Conservation (phyloP, 176 grass and related monocot species). For the Rhipidocladum racemiflorum region DNA sequence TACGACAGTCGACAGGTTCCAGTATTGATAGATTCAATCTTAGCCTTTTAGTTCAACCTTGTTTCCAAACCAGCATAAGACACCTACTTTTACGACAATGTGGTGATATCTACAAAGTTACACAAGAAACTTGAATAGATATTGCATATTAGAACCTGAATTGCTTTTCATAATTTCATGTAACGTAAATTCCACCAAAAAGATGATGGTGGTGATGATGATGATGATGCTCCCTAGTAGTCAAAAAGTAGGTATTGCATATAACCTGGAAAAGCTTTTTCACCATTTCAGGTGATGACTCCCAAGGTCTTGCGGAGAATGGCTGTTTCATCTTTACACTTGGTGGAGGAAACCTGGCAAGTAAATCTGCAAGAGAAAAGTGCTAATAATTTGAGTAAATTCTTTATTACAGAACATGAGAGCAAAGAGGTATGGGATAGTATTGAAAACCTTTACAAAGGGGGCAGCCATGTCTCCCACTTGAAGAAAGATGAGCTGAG, state of each 20-base stretch:
- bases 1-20: no score
- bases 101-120: neutral
- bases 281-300: constrained; percentile 79
- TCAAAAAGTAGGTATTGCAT: no score
- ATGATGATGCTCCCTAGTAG: no score
- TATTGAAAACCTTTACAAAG: constrained; percentile 89
- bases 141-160: neutral
- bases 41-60: neutral
- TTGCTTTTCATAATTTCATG: neutral
- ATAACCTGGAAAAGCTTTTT: constrained; percentile 97
- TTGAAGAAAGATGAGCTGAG: constrained; percentile 87
- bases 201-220: neutral
- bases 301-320: constrained; percentile 80
- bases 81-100: neutral
- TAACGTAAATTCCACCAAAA: neutral
- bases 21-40: neutral
- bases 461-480: constrained; percentile 75
- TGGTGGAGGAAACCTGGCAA: constrained; percentile 92
- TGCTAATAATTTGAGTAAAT: constrained; percentile 8
- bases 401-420: constrained; percentile 2
- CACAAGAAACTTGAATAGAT: constrained; percentile 14
- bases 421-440: neutral
- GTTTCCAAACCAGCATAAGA: neutral
- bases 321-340: constrained; percentile 89
- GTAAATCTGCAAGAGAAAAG: constrained; percentile 64